Base-by-base conservation (phyloP, 2,329 filamentous ascomycete genomes). In the Colletotrichum viniferum region DNA sequence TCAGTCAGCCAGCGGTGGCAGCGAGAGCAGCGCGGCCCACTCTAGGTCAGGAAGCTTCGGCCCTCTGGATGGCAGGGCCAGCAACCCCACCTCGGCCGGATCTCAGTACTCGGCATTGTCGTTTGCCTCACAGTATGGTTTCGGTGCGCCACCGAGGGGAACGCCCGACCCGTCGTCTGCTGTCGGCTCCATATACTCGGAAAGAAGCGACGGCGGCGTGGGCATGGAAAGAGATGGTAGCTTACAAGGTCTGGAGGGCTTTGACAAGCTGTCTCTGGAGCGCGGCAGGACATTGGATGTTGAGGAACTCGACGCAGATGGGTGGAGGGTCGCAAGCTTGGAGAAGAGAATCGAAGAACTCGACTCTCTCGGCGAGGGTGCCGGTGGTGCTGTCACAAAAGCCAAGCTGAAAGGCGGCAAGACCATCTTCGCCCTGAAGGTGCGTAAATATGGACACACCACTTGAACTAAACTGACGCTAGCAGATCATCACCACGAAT, bases 381-480 rank as follows among this genome's bases (percentile, higher is more conserved):
- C 97, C 63, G 97, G 97, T 78, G 97, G 97, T 82, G 97, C 97
- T 8, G 97, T 99, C 66, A 99, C 96, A 28, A 93, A 94, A 81
- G 98, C 96, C 84, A 94, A 93, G 84, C 89, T 99, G 78, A 96
- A 95, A 83, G 95, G 94, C 52, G 96, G 96, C 76, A 98, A 97
- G 87, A 98, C 95, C 0, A 91, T 98, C 9, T 99, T 99, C 87
- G 97, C 97, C 9, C 87, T 99, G 69, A 99, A 99, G 93, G 96
- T 98, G 85, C 78, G 32, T 62, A 30, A 72, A 52, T 21, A 43
- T 21, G 13, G 32, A 24, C n/a, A 13, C 16, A 38, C 21, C 55
- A 21, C 18, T 26, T 16, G 5, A 71, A 77, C 48, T 32, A 16
- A 21, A 28, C 28, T 65, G 24, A 67, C 58, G 28, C 36, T 36